Base-by-base conservation (phyloP, 2,329 filamentous ascomycete species). In the Fusarium udum region DNA sequence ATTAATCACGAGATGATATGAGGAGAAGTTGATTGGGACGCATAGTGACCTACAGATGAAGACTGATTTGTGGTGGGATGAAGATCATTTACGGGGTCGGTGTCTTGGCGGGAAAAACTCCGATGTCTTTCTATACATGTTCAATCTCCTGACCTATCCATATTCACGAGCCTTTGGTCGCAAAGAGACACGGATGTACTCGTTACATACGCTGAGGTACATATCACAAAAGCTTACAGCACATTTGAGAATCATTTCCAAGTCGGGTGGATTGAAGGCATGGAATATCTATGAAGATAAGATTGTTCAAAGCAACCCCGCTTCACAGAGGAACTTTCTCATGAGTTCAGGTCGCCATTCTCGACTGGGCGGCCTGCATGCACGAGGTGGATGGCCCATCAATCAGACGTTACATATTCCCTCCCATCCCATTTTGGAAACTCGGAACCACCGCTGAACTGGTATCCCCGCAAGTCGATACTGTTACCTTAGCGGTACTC, bases 91-190 rank as follows among this genome's bases (percentile, higher is more conserved):
- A n/a, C 51, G 3, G 20, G 10, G 20, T 53, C 37, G 0, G n/a
- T 26, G 3, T 15, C 14, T 37, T 37, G 14, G n/a, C 10, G 18
- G 14, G 0, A 37, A 16, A 13, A 16, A 3, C 10, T 6, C 34
- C 7, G 20, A 9, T 37, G 13, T 28, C 4, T 12, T 13, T 28
- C 1, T 18, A 26, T 26, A 3, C 7, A 4, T 9, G 1, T 20
- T 4, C 3, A 12, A 4, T 16, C 10, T 36, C 8, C 5, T 13
- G 5, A 28, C 2, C 2, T 13, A 2, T 53, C 6, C 1, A 9
- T 37, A 8, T 28, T 22, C n/a, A 16, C 10, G 5, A 6, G 10
- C 24, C 4, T 22, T 16, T 26, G 8, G 7, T 12, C 3, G 13
- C 3, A 11, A 11, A 11, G 8, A 6, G 11, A 6, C n/a, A 24